These are phyloP conservation scores for Geranium incanum DNA, from an alignment of 441 rosid genomes.

Conservation along the genomic window DNA sequence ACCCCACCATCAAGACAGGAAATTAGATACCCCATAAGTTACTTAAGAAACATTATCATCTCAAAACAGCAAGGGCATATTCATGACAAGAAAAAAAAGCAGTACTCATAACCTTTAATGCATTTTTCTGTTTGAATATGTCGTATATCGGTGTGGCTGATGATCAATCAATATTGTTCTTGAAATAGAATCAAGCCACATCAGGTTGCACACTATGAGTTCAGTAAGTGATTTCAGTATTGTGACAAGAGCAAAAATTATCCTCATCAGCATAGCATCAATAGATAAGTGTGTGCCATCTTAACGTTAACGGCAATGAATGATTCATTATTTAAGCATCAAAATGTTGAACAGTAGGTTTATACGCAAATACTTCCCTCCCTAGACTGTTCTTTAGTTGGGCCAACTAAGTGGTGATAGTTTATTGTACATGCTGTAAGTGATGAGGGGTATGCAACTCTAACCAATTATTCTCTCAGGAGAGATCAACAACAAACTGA, in stretches of 20 bases:
- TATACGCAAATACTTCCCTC: background rate
- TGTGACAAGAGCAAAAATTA: background rate
- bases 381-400: background rate
- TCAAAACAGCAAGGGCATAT: background rate
- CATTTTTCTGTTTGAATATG: background rate
- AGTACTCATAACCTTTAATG: background rate
- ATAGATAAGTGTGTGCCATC: too few species aligned
- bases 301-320: background rate
- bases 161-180: background rate
- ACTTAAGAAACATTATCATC: background rate
- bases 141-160: background rate
- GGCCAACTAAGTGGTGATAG: background rate
- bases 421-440: background rate
- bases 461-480: background rate
- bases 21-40: background rate
- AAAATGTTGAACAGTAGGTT: background rate
- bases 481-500: background rate
- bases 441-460: conserved; percentile 1
- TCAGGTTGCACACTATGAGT: background rate
- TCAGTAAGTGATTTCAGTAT: background rate
- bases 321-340: background rate
- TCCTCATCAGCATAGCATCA: background rate
- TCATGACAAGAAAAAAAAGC: background rate
- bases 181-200: background rate
- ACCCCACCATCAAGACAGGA: background rate